phyloP scores from a whole-genome alignment of 2,329 filamentous ascomycete genomes.

The Aspergillus terreus region DNA sequence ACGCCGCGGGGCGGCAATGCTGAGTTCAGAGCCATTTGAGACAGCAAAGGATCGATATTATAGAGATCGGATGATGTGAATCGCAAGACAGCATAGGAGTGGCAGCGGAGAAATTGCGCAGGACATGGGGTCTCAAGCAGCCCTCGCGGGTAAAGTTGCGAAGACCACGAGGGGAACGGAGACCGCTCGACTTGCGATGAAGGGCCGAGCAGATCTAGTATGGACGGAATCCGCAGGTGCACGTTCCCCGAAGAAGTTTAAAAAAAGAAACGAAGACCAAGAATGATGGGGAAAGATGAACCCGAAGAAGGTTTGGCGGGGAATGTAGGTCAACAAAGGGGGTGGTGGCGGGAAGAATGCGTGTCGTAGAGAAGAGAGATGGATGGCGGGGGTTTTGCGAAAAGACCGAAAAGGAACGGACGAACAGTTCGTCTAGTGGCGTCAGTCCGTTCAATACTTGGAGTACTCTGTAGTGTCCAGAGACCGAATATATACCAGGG shows the following conservation, averaged over 20 bases:
- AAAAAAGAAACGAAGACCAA: background rate
- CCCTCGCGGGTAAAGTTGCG: constrained; percentile 17
- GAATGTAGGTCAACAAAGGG: background rate
- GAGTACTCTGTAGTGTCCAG: too few relatives aligned
- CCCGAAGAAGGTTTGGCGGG: background rate
- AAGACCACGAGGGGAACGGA: constrained; percentile 3
- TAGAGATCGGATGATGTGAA: constrained; percentile 11
- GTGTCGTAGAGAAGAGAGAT: background rate
- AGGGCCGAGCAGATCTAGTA: background rate
- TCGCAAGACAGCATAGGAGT: constrained; percentile 4
- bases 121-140: constrained; percentile 28
- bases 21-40: constrained; percentile 28
- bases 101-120: constrained; percentile 20
- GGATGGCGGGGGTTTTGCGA: background rate
- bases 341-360: background rate
- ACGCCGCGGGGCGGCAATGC: constrained; percentile 32
- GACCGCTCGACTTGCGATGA: background rate
- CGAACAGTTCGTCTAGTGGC: background rate
- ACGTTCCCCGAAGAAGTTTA: background rate
- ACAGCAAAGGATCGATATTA: constrained; percentile 2
- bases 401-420: background rate
- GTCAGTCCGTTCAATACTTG: background rate
- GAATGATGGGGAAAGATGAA: background rate
- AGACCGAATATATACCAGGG: too few relatives aligned
- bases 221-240: background rate